These are phyloP conservation scores for Penicillium sp. DNA, from an alignment of 2,329 filamentous ascomycete genomes.

Conservation along the genomic window DNA sequence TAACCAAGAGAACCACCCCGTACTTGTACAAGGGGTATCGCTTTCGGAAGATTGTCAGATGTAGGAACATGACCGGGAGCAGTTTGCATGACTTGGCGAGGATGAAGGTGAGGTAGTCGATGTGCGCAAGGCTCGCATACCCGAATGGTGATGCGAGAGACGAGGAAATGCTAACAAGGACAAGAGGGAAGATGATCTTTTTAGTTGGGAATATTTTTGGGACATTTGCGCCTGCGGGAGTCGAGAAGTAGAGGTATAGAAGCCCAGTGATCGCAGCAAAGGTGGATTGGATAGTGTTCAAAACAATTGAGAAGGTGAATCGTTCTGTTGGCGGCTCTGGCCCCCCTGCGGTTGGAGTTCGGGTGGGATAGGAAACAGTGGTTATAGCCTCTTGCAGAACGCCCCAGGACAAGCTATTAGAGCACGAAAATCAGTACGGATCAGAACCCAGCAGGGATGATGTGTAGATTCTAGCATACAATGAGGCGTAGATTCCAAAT, in stretches of 20 bases:
- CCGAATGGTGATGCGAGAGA: slow-evolving; percentile 94
- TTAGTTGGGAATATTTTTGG: slow-evolving; percentile 73
- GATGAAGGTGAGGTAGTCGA: slow-evolving; percentile 98
- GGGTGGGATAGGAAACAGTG: slow-evolving; percentile 79
- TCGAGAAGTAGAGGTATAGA: slow-evolving; percentile 73
- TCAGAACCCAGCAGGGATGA: not conserved
- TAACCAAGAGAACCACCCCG: slow-evolving; percentile 87
- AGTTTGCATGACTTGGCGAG: slow-evolving; percentile 98
- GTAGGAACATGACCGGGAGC: slow-evolving; percentile 96
- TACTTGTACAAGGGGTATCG: slow-evolving; percentile 97
- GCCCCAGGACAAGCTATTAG: slow-evolving; percentile 82
- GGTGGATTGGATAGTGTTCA: slow-evolving; percentile 93
- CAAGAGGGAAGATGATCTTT: slow-evolving; percentile 75
- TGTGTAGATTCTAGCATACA: slow-evolving; percentile 61
- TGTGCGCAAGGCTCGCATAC: slow-evolving; percentile 87
- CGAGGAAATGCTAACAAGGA: slow-evolving; percentile 84
- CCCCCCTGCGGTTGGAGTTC: slow-evolving; percentile 51
- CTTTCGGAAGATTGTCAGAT: slow-evolving; percentile 87
- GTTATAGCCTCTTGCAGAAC: slow-evolving; percentile 97
- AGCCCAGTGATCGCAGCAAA: slow-evolving; percentile 85
- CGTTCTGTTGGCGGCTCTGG: slow-evolving; percentile 60
- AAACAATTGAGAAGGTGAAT: slow-evolving; percentile 92
- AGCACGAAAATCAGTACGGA: not conserved
- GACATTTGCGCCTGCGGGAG: slow-evolving; percentile 58
- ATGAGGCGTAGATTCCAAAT: slow-evolving; percentile 94